Evolutionary conservation across 306 rosid species (phyloP), one percentile per base, ranked within the genome.

Genomic region (Quercus engelmannii): DNA sequence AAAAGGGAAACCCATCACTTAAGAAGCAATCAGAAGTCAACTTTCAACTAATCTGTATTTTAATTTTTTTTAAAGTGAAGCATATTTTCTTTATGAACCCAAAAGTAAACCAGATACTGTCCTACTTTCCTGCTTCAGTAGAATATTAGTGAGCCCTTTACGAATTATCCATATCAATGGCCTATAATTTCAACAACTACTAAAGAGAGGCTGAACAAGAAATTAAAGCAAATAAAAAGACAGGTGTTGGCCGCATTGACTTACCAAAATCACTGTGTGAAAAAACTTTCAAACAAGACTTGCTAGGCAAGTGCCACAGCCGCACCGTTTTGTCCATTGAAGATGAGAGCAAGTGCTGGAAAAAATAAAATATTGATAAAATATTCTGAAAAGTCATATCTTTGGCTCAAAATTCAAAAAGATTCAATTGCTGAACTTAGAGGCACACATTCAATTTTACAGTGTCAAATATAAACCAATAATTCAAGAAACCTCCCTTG

Each of bases 281-380:
- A 83, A 96, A 95, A 5, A 89, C 81, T 85, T 88, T 89, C 90
- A 96, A 79, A 84, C 99, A 96, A 85, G 98, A 80, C 72, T 90
- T 74, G 91, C 87, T 91, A 69, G 97, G 81, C 77, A 96, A 80
- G 78, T 96, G 89, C 99, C 99, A 96, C 61, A 96, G 92, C 87
- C 98, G 92, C 83, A 96, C 99, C 5, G 99, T 96, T 90, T 96
- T 96, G 90, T 96, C 99, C 99, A 96, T 96, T 76, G 99, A 96
- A 78, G 99, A 93, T 80, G 99, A 96, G 86, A 96, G 99, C 90
- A 96, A 83, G 56, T 89, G 96, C 99, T 96, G 96, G 52, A 55
- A 67, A 84, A 35, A 73, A 41, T 41, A 77, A 67, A 79, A 65
- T 31, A 64, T 89, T 78, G 75, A 46, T 35, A 69, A 73, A 78